phyloP scores from a whole-genome alignment of 1,284 basidiomycete genomes.

The Ustilago xerochloae region DNA sequence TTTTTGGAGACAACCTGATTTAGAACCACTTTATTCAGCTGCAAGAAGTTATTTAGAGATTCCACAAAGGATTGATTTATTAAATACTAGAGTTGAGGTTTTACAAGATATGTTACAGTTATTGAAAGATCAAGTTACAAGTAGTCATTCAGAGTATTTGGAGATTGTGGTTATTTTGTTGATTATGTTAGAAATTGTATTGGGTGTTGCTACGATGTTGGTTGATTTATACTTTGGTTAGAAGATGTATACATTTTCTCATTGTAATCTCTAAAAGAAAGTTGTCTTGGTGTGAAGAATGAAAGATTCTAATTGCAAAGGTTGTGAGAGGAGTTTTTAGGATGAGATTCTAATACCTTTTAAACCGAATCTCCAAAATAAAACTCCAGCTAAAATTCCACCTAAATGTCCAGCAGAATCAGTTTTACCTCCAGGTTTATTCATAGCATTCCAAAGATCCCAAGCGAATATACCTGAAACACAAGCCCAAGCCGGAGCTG shows the following conservation, averaged over 20 bases:
- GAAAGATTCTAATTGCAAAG: no score
- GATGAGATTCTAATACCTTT: conserved; percentile 15
- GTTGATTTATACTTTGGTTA: conserved; percentile 66
- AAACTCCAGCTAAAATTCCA: conserved; percentile 77
- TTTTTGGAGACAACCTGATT: conserved; percentile 84
- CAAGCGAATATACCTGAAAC: conserved; percentile 80
- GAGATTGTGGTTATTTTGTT: conserved; percentile 94
- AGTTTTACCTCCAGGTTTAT: conserved; percentile 69
- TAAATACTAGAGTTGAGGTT: conserved; percentile 92
- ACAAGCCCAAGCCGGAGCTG: conserved; percentile 83
- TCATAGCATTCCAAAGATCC: conserved; percentile 74
- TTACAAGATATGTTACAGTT: conserved; percentile 96
- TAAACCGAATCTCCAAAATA: conserved; percentile 47
- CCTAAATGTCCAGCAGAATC: conserved; percentile 84
- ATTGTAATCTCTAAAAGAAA: no score
- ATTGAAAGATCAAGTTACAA: conserved; percentile 92
- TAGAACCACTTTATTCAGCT: conserved; percentile 93
- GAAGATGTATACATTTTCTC: not conserved
- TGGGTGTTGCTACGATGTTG: conserved; percentile 66
- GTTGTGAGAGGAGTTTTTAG: not conserved
- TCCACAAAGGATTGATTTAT: conserved; percentile 88
- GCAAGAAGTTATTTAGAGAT: conserved; percentile 88
- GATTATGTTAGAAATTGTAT: conserved; percentile 83
- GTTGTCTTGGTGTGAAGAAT: no score
- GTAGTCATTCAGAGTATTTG: conserved; percentile 88